Percentiles rank a stretch among this genome's conserved stretches.
phyloP scores from a whole-genome alignment of 2,329 filamentous ascomycete genomes.

The Graphiopsis chlorocephala region DNA sequence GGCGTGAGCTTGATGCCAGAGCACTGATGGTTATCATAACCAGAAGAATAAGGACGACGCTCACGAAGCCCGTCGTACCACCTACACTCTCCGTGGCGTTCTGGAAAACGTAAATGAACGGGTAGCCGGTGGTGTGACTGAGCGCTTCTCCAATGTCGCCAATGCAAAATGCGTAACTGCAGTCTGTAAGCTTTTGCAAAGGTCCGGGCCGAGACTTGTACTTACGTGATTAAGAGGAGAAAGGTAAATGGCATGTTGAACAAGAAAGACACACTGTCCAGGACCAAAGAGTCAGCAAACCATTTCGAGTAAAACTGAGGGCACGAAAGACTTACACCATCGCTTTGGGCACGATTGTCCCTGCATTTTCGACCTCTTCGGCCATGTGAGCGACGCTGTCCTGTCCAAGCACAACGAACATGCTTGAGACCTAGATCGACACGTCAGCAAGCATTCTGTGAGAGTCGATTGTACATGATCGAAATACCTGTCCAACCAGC shows the following conservation, averaged over 20 bases:
- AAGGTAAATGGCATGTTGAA: conserved; percentile 32
- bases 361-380: conserved; percentile 44
- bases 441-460: conserved; percentile 11
- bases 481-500: conserved; percentile 34
- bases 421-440: conserved; percentile 12
- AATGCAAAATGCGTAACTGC: conserved; percentile 35
- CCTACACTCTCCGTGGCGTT: conserved; percentile 28
- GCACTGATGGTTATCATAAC: conserved; percentile 40
- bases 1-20: conserved; percentile 39
- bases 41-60: conserved; percentile 35
- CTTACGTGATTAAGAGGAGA: conserved; percentile 29
- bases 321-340: conserved; percentile 31
- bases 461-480: conserved; percentile 33
- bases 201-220: not conserved
- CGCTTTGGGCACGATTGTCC: conserved; percentile 40
- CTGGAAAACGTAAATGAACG: conserved; percentile 36
- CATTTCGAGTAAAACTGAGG: not conserved
- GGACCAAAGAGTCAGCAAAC: not conserved
- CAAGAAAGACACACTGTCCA: conserved; percentile 33
- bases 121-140: conserved; percentile 28
- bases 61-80: conserved; percentile 13
- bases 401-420: conserved; percentile 29
- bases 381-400: conserved; percentile 45
- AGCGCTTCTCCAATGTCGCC: conserved; percentile 32
- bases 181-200: not conserved